These are phyloP conservation scores for Trichosporon sp. DNA, from an alignment of 1,284 basidiomycete genomes.

Conservation along the genomic window DNA sequence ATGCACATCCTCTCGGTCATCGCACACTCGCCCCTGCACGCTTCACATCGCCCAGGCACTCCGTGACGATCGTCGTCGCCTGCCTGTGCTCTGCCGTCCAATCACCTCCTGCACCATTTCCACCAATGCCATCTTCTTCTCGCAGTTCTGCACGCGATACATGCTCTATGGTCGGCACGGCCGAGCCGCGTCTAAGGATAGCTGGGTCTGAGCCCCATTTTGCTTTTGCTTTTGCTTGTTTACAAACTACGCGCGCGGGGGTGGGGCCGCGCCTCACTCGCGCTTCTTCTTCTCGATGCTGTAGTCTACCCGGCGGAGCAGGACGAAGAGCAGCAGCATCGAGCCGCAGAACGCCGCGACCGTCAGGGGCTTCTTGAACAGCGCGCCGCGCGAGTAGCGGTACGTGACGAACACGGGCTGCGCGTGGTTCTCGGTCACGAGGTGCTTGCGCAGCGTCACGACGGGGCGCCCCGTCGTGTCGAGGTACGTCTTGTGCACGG, in stretches of 20 bases:
- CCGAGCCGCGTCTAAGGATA: slow-evolving; percentile 9
- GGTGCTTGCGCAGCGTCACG: slow-evolving; percentile 66
- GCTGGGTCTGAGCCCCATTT: not conserved
- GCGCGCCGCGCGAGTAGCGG: slow-evolving; percentile 66
- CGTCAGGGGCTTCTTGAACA: slow-evolving; percentile 75
- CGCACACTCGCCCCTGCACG: not conserved
- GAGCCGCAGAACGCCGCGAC: slow-evolving; percentile 38
- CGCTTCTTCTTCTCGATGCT: slow-evolving; percentile 31
- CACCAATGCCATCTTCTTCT: not conserved
- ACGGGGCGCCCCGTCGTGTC: slow-evolving; percentile 87
- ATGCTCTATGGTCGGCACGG: slow-evolving; percentile 8
- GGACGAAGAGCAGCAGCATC: slow-evolving; percentile 41
- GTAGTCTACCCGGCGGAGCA: slow-evolving; percentile 44
- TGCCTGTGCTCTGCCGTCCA: not conserved
- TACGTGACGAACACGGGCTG: slow-evolving; percentile 60
- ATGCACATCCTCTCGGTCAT: not conserved
- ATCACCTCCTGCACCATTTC: not conserved
- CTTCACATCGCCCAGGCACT: not conserved
- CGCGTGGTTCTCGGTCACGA: slow-evolving; percentile 73
- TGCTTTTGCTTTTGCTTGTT: not conserved
- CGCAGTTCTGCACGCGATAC: slow-evolving; percentile 3
- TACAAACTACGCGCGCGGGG: not conserved
- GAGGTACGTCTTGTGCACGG: slow-evolving; percentile 77
- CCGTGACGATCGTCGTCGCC: not conserved
- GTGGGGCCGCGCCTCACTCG: not conserved